Conservation (phyloP, 148 eudicot genomes). For the Nepenthes gracilis region DNA sequence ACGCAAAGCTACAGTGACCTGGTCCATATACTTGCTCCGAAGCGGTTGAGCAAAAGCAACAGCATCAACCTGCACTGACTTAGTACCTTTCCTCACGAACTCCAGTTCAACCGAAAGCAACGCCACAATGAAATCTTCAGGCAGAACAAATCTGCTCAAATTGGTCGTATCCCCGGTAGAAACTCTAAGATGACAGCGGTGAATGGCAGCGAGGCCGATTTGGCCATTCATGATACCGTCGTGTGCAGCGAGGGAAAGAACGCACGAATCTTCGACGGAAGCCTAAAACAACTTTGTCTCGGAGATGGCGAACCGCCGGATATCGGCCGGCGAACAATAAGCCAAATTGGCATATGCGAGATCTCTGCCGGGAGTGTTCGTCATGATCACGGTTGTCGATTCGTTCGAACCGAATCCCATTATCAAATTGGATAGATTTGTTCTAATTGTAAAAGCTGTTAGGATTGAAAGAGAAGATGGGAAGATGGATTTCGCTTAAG, state of each 20-base stretch:
- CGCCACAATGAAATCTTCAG: slow-evolving; percentile 68
- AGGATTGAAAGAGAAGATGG: no score
- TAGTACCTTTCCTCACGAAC: slow-evolving; percentile 60
- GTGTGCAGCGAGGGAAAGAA: slow-evolving; percentile 8
- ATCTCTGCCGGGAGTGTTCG: slow-evolving; percentile 6
- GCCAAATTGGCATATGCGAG: slow-evolving; percentile 10
- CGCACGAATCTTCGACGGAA: slow-evolving; percentile 1
- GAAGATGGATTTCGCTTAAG: no score
- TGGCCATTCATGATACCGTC: slow-evolving; percentile 3
- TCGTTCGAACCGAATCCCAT: slow-evolving; percentile 10
- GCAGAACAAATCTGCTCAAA: slow-evolving; percentile 61
- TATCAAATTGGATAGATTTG: not conserved
- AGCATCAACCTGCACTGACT: slow-evolving; percentile 88
- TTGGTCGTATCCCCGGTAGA: slow-evolving; percentile 47
- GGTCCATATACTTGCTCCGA: slow-evolving; percentile 53
- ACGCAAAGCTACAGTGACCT: slow-evolving; percentile 36
- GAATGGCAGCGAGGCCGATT: slow-evolving; percentile 10
- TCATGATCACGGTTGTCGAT: slow-evolving; percentile 6
- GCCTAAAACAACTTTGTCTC: slow-evolving; percentile 1
- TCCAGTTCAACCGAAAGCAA: slow-evolving; percentile 83
- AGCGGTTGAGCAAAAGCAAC: slow-evolving; percentile 51
- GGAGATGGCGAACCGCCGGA: slow-evolving; percentile 7
- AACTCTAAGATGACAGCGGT: slow-evolving; percentile 39
- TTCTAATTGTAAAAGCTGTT: no score
- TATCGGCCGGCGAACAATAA: slow-evolving; percentile 10